Evolutionary conservation across 148 eudicot genomes (phyloP).

Genomic region (Dysphania ambrosioides): DNA sequence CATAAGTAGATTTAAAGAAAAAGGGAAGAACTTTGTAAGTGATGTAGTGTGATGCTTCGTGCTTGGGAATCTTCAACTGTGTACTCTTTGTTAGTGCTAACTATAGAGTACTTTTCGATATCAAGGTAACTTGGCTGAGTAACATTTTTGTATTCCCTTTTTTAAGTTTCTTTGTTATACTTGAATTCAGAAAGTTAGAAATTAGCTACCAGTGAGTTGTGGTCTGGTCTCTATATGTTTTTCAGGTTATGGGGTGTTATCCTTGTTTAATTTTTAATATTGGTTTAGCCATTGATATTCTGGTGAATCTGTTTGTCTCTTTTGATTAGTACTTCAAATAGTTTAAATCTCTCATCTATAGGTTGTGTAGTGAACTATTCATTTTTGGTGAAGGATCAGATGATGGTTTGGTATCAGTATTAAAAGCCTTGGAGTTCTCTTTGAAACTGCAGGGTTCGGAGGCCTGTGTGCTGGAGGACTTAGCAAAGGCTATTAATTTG

Average conservation of each 20-base stretch:
- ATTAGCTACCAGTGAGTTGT: background rate
- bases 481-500: constrained; percentile 85
- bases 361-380: constrained; percentile 1
- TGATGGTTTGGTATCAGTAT: constrained; percentile 85
- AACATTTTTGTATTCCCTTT: background rate
- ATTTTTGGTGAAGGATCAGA: constrained; percentile 58
- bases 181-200: background rate
- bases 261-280: background rate
- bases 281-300: background rate
- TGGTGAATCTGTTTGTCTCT: background rate
- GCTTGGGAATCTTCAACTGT: background rate
- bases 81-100: background rate
- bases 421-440: constrained; percentile 84
- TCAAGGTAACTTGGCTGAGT: too few species aligned
- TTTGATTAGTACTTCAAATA: background rate
- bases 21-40: background rate
- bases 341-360: background rate
- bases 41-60: background rate
- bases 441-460: constrained; percentile 91
- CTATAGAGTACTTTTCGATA: too few species aligned
- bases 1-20: background rate
- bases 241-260: background rate
- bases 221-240: background rate
- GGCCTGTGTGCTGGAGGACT: constrained; percentile 88
- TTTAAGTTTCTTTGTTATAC: background rate